A percentile compares a stretch with the other conserved stretches of the same genome.
phyloP scores from a whole-genome alignment of 2,329 filamentous ascomycete species.

The Whalleya microplaca region DNA sequence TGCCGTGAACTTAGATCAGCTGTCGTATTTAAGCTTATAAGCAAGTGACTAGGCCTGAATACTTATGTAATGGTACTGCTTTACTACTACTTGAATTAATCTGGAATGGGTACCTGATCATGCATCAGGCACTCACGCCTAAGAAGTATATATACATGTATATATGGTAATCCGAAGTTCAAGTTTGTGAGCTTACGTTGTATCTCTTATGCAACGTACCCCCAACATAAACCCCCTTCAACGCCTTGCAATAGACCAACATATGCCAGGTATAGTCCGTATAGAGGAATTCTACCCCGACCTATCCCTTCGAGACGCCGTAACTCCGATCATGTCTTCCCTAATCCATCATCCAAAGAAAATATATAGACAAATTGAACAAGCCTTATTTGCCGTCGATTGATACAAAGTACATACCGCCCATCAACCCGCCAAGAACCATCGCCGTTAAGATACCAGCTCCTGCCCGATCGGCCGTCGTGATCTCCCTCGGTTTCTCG shows the following conservation, averaged over 20 bases:
- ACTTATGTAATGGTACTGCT: no score
- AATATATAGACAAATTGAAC: neutral
- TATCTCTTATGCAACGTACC: no score
- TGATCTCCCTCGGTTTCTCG: conserved; percentile 27
- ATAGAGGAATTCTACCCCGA: neutral
- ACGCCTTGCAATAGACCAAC: neutral
- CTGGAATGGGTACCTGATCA: no score
- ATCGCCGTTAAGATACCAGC: conserved; percentile 34
- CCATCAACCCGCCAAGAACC: conserved; percentile 20
- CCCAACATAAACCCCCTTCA: neutral
- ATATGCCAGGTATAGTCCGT: neutral
- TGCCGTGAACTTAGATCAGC: no score
- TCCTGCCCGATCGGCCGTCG: conserved; percentile 34
- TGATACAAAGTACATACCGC: conserved; percentile 17
- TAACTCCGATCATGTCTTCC: neutral
- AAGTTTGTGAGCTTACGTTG: no score
- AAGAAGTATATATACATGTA: no score
- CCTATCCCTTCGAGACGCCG: neutral
- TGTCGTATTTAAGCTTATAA: no score
- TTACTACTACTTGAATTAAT: no score
- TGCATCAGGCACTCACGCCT: no score
- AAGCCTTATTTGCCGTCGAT: conserved; percentile 11
- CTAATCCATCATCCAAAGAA: neutral
- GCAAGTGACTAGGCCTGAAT: no score
- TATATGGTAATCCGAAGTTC: no score